Conservation (phyloP, 306 rosid genomes). For the Pterocarpus macrocarpus region DNA sequence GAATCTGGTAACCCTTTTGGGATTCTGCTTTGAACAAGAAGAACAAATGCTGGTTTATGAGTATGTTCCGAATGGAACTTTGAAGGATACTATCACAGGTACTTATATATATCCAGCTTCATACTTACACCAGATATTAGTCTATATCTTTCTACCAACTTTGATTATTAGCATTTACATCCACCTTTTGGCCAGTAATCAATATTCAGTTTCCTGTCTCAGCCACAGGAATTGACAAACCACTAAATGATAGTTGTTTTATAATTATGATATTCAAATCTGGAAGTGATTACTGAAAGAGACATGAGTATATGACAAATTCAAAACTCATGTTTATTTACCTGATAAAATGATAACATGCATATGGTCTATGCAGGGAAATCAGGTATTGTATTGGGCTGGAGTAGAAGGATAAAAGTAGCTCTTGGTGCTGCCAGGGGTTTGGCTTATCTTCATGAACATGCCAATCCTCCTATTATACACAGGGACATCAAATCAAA, state of each 20-base stretch:
- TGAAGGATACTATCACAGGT: slow-evolving; percentile 63
- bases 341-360: slow-evolving; percentile 11
- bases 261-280: too few species aligned
- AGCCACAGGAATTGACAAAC: too few species aligned
- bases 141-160: not conserved
- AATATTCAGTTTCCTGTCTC: not conserved
- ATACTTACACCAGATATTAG: not conserved
- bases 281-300: not conserved
- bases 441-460: slow-evolving; percentile 74
- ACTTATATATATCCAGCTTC: slow-evolving; percentile 22
- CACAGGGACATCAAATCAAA: slow-evolving; percentile 76
- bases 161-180: not conserved
- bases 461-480: slow-evolving; percentile 71
- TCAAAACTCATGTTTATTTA: not conserved
- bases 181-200: not conserved
- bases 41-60: slow-evolving; percentile 76
- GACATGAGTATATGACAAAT: not conserved
- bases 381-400: slow-evolving; percentile 56
- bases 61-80: slow-evolving; percentile 63
- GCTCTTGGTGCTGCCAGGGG: slow-evolving; percentile 74
- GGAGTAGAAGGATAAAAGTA: slow-evolving; percentile 66
- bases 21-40: slow-evolving; percentile 71
- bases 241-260: too few species aligned
- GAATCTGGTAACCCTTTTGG: slow-evolving; percentile 69
- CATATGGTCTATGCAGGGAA: slow-evolving; percentile 52